phyloP scores from a whole-genome alignment of 1,139 yeast genomes.

The Candida sanyaensis region DNA sequence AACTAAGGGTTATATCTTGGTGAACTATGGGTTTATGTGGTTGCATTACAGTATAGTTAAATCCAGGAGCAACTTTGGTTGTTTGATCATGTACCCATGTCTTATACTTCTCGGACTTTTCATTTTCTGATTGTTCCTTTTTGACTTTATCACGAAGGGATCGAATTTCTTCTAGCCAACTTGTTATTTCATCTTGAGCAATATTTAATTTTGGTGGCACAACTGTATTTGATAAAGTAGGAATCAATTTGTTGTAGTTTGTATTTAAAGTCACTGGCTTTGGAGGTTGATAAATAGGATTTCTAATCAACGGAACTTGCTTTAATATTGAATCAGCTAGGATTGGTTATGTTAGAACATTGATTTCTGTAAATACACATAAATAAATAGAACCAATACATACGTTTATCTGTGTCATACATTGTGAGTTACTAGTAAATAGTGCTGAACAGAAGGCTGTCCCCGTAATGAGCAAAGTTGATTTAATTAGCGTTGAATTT shows the following conservation, averaged over 20 bases:
- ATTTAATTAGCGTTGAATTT: too few species aligned
- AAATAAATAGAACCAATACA: constrained; percentile 8
- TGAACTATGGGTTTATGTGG: constrained; percentile 22
- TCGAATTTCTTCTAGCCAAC: constrained; percentile 32
- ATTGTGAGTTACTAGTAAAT: constrained; percentile 6
- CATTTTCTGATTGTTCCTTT: constrained; percentile 11
- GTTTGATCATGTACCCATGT: constrained; percentile 40
- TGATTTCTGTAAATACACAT: not conserved
- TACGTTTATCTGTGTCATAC: constrained; percentile 24
- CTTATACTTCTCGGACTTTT: constrained; percentile 21
- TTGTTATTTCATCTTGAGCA: constrained; percentile 25
- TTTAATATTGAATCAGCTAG: constrained; percentile 52
- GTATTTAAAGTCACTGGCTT: constrained; percentile 56
- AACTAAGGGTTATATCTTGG: not conserved
- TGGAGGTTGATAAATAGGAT: constrained; percentile 59
- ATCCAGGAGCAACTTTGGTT: constrained; percentile 46
- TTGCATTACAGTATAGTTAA: constrained; percentile 35
- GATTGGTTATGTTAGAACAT: not conserved
- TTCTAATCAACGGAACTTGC: constrained; percentile 60
- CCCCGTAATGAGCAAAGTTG: too few species aligned
- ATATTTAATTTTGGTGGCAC: constrained; percentile 43
- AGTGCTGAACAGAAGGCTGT: too few species aligned
- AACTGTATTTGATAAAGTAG: constrained; percentile 33
- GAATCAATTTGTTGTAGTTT: constrained; percentile 46
- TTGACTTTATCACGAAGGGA: constrained; percentile 16